Conservation (phyloP, 768 basidiomycete species). For the Suillus brevipes region DNA sequence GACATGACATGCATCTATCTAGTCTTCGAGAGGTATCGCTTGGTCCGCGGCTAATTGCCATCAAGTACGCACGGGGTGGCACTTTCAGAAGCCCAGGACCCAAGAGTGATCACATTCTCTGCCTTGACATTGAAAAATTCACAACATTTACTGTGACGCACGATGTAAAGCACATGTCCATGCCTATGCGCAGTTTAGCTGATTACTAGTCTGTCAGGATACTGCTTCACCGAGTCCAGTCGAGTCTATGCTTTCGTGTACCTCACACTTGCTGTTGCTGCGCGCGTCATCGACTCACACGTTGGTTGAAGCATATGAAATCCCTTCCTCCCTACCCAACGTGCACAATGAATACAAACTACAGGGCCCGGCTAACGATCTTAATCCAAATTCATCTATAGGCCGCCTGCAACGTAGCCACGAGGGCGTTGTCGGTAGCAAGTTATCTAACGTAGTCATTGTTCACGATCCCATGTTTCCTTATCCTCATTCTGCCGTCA, state of each 20-base stretch:
- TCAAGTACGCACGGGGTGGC: constrained; percentile 3
- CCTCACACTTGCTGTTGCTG: constrained; percentile 1
- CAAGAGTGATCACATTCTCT: constrained; percentile 3
- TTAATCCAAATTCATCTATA: background rate
- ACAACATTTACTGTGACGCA: background rate
- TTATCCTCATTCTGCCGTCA: background rate
- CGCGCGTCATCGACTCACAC: constrained; percentile 3
- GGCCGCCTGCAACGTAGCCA: constrained; percentile 3
- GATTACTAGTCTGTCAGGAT: background rate
- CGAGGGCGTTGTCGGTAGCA: constrained; percentile 6
- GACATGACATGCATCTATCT: constrained; percentile 8
- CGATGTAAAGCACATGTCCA: constrained; percentile 1
- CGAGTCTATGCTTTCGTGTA: constrained; percentile 6
- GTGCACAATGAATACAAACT: background rate
- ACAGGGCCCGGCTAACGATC: background rate
- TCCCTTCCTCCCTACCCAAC: background rate
- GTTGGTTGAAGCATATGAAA: constrained; percentile 5
- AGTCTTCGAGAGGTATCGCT: constrained; percentile 6
- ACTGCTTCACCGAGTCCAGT: background rate
- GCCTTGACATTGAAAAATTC: constrained; percentile 3
- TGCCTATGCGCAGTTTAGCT: background rate
- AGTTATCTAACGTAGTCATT: constrained; percentile 2
- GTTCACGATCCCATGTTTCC: constrained; percentile 7
- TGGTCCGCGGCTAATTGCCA: constrained; percentile 6
- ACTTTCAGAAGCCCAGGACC: constrained; percentile 5